Conservation (phyloP, 1,139 yeast species). For the Protomyces pachydermus region DNA sequence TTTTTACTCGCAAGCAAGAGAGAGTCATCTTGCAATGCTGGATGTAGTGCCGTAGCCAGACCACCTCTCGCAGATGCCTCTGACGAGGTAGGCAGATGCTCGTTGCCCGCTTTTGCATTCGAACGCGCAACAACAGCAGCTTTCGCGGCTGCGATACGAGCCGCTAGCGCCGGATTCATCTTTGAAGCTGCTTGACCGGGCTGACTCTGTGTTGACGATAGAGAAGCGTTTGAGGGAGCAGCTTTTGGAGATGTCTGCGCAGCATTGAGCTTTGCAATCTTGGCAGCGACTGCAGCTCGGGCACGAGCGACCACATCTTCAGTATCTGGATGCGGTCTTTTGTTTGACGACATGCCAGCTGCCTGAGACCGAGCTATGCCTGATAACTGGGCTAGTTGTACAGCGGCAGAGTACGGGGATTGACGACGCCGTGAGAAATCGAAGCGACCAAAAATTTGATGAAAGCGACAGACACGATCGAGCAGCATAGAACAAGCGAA, state of each 20-base stretch:
- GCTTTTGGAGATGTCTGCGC: slow-evolving; percentile 15
- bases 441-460: background rate
- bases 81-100: background rate
- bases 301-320: slow-evolving; percentile 17
- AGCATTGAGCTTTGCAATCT: slow-evolving; percentile 16
- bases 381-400: background rate
- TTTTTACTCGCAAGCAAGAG: slow-evolving; percentile 8
- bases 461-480: background rate
- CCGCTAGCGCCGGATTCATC: slow-evolving; percentile 27
- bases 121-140: slow-evolving; percentile 28
- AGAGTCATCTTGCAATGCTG: slow-evolving; percentile 31
- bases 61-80: slow-evolving; percentile 32
- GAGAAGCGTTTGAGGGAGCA: background rate
- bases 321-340: slow-evolving; percentile 17
- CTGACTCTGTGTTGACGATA: background rate
- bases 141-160: slow-evolving; percentile 30
- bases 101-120: slow-evolving; percentile 4
- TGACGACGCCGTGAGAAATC: background rate
- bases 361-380: no score
- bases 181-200: background rate
- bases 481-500: background rate
- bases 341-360: background rate
- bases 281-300: slow-evolving; percentile 19
- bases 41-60: slow-evolving; percentile 34
- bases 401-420: background rate